phyloP scores from a whole-genome alignment of 148 eudicot genomes.

The Pharnaceum exiguum region DNA sequence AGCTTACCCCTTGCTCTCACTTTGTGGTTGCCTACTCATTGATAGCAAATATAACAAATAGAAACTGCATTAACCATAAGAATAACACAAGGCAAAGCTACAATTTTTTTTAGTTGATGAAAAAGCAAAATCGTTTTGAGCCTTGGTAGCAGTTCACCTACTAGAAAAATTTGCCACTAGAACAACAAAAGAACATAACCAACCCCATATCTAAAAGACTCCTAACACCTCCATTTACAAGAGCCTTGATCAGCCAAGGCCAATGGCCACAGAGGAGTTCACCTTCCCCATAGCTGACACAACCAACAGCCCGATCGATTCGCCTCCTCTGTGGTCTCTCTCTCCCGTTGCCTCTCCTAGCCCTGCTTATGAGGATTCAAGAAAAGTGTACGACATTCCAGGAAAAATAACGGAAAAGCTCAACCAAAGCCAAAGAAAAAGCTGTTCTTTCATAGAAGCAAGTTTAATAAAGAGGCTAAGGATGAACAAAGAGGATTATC shows the following conservation, averaged over 20 bases:
- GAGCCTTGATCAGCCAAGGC: background rate
- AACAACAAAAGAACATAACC: background rate
- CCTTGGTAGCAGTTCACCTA: slow-evolving; percentile 1
- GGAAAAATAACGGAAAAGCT: background rate
- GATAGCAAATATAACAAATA: no score
- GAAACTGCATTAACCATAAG: no score
- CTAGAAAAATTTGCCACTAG: background rate
- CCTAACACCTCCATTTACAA: background rate
- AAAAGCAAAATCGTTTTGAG: no score
- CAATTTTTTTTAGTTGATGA: no score
- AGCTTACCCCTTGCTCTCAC: background rate
- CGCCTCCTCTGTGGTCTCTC: slow-evolving; percentile 49
- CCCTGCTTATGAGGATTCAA: slow-evolving; percentile 7
- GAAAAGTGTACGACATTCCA: background rate
- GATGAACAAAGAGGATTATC: slow-evolving; percentile 8
- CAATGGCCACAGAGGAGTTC: slow-evolving; percentile 44
- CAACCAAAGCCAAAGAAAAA: slow-evolving; percentile 20
- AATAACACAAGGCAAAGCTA: no score
- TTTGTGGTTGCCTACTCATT: no score
- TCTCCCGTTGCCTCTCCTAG: slow-evolving; percentile 30
- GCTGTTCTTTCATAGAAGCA: slow-evolving; percentile 33
- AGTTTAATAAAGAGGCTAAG: slow-evolving; percentile 15
- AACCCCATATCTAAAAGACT: background rate
- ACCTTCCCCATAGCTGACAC: slow-evolving; percentile 38
- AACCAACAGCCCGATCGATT: slow-evolving; percentile 25